Base-by-base conservation (phyloP, 2,329 filamentous ascomycete genomes). In the Penicillium thymicola region DNA sequence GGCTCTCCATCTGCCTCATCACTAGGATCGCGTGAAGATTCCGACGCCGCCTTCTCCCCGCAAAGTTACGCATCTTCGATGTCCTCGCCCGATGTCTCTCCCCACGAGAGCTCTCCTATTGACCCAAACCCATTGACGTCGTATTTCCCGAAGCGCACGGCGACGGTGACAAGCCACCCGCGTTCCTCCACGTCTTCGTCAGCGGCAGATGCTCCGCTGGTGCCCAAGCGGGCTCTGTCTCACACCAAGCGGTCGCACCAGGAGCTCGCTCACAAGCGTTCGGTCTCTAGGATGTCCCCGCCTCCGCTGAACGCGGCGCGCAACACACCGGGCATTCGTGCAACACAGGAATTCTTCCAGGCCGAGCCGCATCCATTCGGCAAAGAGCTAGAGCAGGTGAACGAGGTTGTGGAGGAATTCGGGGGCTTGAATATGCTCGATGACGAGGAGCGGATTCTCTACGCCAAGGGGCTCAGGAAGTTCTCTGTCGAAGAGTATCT, bases 331-430 rank as follows among this genome's bases (percentile, higher is more conserved):
- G 55, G 66, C 0, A 60, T 69, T 11, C 72, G 72, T 27, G 65
- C 65, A 16, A 68, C 69, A 25, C 67, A 71, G 36, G 75, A 77
- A n/a, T 67, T 73, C 42, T 75, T 75, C 62, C 65, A 69, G 27
- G 59, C 68, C 2, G 69, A 72, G 34, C 60, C 64, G 18, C 85
- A 94, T 72, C 93, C 93, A 0, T 97, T 97, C 67, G 90, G 90
- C 51, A 87, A 88, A 49, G 94, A 99, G 75, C 80, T 97, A 51
- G 91, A 90, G 55, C 89, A 97, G 75, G 90, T 97, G 25, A 91
- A 92, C 51, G 94, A 97, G 75, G 83, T 97, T 16, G 93, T 89
- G 0, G 94, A 97, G 76, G 92, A 97, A 74, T 93, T 91, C 65
- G 85, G 86, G 41, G 81, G 85, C 30, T 81, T 82, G 18, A 70